Evolutionary conservation across 164 flowering plant species (phyloP).

Genomic region (Tetrastigma voinierianum): DNA sequence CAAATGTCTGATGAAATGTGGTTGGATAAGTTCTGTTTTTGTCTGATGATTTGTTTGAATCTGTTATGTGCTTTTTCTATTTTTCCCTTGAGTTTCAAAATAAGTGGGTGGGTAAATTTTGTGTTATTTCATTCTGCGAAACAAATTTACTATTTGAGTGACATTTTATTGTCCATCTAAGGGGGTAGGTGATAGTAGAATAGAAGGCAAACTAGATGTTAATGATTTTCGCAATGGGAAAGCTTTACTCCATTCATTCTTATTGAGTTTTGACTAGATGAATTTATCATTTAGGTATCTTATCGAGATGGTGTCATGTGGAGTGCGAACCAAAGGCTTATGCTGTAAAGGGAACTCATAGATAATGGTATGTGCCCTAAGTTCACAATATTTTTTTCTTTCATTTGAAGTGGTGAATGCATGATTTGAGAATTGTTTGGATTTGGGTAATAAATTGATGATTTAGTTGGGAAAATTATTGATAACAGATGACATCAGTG

Average conservation of each 20-base stretch:
- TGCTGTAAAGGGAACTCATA: conserved; percentile 99
- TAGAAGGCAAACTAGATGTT: too few species aligned
- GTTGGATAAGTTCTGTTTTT: background rate
- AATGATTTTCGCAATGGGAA: too few species aligned
- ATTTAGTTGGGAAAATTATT: background rate
- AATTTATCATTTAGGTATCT: conserved; percentile 50
- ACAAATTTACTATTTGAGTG: too few species aligned
- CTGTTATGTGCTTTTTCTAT: background rate
- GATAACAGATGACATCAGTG: too few species aligned
- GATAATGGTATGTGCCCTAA: conserved; percentile 56
- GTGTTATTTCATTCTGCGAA: too few species aligned
- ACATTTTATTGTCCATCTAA: too few species aligned
- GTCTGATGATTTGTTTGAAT: background rate
- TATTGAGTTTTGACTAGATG: background rate
- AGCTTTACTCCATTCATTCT: background rate
- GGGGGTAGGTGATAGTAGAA: too few species aligned
- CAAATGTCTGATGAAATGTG: conserved; percentile 3
- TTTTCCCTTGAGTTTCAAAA: too few species aligned
- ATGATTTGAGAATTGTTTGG: too few species aligned
- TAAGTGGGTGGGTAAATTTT: too few species aligned
- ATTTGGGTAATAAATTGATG: background rate
- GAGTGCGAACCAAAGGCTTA: conserved; percentile 93
- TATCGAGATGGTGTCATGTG: conserved; percentile 94
- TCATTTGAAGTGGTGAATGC: background rate
- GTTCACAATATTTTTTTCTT: background rate